A percentile compares a stretch with the other conserved stretches of the same genome.
Conservation (phyloP, 257 asterid genomes). For the Vinca minor region DNA sequence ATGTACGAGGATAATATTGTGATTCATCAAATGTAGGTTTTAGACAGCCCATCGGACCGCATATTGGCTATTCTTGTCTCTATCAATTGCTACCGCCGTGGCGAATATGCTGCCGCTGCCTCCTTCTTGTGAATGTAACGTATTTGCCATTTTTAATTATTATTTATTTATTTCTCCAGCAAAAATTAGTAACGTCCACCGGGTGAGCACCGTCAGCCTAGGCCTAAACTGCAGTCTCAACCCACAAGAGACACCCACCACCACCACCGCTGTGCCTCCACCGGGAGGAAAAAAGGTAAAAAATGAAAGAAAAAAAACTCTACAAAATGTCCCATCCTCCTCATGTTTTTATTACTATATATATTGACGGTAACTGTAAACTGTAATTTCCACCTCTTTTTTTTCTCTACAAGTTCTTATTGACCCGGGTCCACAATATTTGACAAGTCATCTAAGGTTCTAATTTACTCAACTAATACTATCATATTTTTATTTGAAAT, state of each 20-base stretch:
- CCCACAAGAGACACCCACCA: background rate
- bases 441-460: no score
- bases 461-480: no score
- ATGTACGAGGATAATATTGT: slow-evolving; percentile 48
- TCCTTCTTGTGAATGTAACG: slow-evolving; percentile 18
- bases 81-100: slow-evolving; percentile 65
- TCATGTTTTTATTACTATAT: no score
- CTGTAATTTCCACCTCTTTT: background rate
- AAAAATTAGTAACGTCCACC: background rate
- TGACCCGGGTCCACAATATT: no score
- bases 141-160: slow-evolving; percentile 27
- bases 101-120: slow-evolving; percentile 11
- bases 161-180: no score
- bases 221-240: background rate
- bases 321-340: background rate
- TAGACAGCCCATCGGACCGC: slow-evolving; percentile 89
- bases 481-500: no score
- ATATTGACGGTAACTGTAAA: background rate
- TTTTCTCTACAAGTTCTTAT: no score
- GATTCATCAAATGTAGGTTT: slow-evolving; percentile 34
- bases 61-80: slow-evolving; percentile 72
- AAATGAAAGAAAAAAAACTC: background rate
- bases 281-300: background rate
- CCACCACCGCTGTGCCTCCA: background rate
- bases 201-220: background rate